Evolutionary conservation across 2,329 filamentous ascomycete species (phyloP).

Genomic region (Aspergillus sclerotialis): DNA sequence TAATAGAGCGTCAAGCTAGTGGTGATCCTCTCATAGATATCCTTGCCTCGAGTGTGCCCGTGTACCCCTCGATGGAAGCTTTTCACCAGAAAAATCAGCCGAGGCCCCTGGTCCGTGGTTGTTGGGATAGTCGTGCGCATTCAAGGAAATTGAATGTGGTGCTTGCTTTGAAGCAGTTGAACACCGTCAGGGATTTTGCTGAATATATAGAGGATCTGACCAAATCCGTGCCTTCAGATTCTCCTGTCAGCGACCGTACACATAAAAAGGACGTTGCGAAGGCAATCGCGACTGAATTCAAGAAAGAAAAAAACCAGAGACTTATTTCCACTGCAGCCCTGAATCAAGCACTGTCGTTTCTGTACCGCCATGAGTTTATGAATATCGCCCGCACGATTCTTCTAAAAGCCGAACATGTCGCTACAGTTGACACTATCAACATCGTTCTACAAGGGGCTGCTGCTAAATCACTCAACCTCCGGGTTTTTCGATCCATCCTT

Average conservation of each 20-base stretch:
- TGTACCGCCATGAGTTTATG: conserved; percentile 27
- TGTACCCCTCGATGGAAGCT: conserved; percentile 21
- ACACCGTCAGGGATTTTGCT: conserved; percentile 28
- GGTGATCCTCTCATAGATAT: conserved; percentile 25
- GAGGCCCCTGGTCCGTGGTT: conserved; percentile 23
- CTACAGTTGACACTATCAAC: conserved; percentile 38
- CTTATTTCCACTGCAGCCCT: conserved; percentile 35
- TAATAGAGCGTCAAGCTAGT: conserved; percentile 15
- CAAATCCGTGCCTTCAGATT: conserved; percentile 11
- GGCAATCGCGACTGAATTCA: conserved; percentile 27
- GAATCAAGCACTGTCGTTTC: conserved; percentile 33
- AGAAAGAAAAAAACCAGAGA: conserved; percentile 18
- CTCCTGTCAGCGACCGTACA: conserved; percentile 1
- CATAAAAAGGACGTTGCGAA: conserved; percentile 11
- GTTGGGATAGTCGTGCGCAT: conserved; percentile 17
- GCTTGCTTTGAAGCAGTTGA: not conserved
- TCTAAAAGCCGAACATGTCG: conserved; percentile 25
- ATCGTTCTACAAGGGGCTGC: conserved; percentile 34
- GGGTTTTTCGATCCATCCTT: conserved; percentile 32
- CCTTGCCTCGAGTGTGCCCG: conserved; percentile 19
- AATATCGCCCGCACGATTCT: conserved; percentile 27
- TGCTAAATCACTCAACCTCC: conserved; percentile 32
- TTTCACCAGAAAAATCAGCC: conserved; percentile 14
- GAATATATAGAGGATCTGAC: conserved; percentile 34
- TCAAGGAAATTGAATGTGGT: not conserved